Evolutionary conservation across 495 filamentous ascomycete species (phyloP), one percentile per base, ranked within the genome.

Genomic region (Friedmanniomyces endolithicus): DNA sequence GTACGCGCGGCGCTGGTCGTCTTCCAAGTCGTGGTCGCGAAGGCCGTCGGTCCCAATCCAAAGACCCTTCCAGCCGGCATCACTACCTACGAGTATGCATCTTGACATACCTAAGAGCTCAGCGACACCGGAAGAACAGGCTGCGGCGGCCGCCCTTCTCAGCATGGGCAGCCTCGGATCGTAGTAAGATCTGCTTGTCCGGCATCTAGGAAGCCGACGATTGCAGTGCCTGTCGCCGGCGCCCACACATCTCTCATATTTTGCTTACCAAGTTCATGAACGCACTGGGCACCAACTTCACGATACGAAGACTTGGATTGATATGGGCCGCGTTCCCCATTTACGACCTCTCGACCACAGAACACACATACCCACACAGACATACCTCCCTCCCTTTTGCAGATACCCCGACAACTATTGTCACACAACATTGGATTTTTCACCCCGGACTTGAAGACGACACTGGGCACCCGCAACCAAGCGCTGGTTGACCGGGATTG

Each of bases 81-180:
- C 59, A 17, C 34, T 58, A 8, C 55, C 55, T 4, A 24, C 49
- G 23, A 43, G 35, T n/a, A 31, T 45, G 11, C 39, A n/a, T 29
- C 14, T 51, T 23, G 44, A 39, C 31, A 24, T 22, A 11, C 14
- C 50, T 17, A 41, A 31, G 22, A 24, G 45, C 1, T 20, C 39
- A 1, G 55, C 55, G 16, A 56, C 60, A 61, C 74, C 75, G 39
- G 81, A 87, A 70, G 87, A 94, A 74, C 83, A 85, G 65, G 86
- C 87, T 65, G 87, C 87, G 35, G 79, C 88, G 58, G 87, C 88
- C 68, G 87, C 87, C 52, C 80, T 94, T 68, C 74, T 94, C 62
- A 80, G 81, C 70, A 79, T 94, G 69, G 86, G 86, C 71, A 80
- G 81, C 69, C 79, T 94, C 68, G 86, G 86, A 70, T 88, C 85